Evolutionary conservation across 208 protist species (phyloP).

Genomic region (Acanthamoeba sp.): DNA sequence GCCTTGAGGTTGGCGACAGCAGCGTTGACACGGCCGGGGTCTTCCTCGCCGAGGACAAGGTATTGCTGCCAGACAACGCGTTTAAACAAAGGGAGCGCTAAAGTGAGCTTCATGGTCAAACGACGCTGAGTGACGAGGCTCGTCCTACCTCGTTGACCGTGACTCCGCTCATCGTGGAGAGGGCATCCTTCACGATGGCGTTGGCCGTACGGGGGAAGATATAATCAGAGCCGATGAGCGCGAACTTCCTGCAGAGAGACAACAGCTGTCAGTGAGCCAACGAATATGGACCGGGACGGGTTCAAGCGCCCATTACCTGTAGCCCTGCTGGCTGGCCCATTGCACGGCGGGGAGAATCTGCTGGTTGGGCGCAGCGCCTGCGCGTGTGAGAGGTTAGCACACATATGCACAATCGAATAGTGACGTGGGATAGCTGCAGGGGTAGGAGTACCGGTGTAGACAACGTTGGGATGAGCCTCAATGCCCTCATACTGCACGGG

Average conservation of each 20-base stretch:
- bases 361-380: slow-evolving; percentile 59
- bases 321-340: slow-evolving; percentile 32
- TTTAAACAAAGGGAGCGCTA: too few species aligned
- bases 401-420: too few species aligned
- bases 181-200: slow-evolving; percentile 55
- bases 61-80: too few species aligned
- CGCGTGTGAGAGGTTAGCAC: background rate
- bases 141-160: background rate
- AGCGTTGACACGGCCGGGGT: background rate
- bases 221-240: slow-evolving; percentile 41
- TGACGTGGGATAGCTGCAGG: background rate
- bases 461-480: slow-evolving; percentile 16
- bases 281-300: too few species aligned
- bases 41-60: slow-evolving; percentile 2
- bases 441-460: slow-evolving; percentile 35
- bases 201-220: slow-evolving; percentile 65
- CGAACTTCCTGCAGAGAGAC: slow-evolving; percentile 10
- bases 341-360: slow-evolving; percentile 49
- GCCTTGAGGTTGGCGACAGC: background rate
- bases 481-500: slow-evolving; percentile 60
- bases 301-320: background rate
- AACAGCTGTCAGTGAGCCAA: background rate
- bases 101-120: too few species aligned
- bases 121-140: background rate
- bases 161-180: background rate